Evolutionary conservation across 2,329 filamentous ascomycete species (phyloP), one percentile per base, ranked within the genome.

Genomic region (Beauveria sp.): DNA sequence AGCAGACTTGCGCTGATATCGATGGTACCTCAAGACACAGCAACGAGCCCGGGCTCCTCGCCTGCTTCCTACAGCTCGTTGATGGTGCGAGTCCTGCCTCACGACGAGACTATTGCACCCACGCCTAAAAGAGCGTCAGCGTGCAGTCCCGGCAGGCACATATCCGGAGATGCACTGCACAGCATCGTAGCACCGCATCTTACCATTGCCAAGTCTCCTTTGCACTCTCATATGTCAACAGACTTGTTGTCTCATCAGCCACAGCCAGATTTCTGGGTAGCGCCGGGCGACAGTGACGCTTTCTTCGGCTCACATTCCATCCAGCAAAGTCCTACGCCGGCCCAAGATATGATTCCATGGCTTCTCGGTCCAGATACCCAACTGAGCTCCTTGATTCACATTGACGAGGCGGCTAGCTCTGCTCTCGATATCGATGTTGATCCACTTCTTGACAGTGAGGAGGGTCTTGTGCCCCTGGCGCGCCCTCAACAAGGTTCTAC

Each of bases 271-370:
- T 18, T 42, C 16, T 42, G 40, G 38, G 14, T 14, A 52, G 16
- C 51, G 49, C 40, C 45, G 50, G 34, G 34, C 24, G 26, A 50
- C 45, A 54, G 53, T 53, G 62, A 59, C 62, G 24, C 61, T 40
- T 18, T 42, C 14, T 42, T 42, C 40, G 40, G 40, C 40, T 42
- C 40, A 16, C 40, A 42, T 18, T 42, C 58, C 46, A 66, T 60
- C 49, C 63, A 30, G 63, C 58, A 60, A 63, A 51, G 59, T 63
- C 62, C 20, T 61, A 66, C 22, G 45, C 64, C 22, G 20, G 61
- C 14, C 65, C 66, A 46, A 52, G 65, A 58, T 65, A 66, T 57
- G 56, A 66, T 42, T 63, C 65, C 26, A 63, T 64, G 38, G 65
- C 12, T 18, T 7, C 40, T 42, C 40, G 18, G 40, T 42, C 40